Conservation (phyloP, 345 rosid genomes). For the Populus pruinosa region DNA sequence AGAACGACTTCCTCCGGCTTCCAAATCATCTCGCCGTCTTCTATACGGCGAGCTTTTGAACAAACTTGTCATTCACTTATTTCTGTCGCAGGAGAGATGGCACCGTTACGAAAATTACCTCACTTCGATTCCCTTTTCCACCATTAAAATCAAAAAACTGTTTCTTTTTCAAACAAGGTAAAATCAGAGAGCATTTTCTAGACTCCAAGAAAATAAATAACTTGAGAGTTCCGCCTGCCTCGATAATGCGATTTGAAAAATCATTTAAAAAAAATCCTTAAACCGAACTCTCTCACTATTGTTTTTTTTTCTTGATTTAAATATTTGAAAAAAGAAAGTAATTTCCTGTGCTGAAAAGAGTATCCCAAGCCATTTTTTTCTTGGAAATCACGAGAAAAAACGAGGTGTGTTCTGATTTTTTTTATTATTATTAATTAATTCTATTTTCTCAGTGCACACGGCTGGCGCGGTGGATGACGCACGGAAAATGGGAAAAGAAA, state of each 20-base stretch:
- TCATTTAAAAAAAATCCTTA: neutral
- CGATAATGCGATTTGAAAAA: neutral
- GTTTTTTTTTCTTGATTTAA: too few relatives aligned
- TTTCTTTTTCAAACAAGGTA: neutral
- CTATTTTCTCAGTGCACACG: too few relatives aligned
- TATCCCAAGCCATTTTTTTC: neutral
- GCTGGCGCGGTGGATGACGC: too few relatives aligned
- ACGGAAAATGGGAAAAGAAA: too few relatives aligned
- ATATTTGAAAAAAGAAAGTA: too few relatives aligned
- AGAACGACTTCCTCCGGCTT: conserved; percentile 9
- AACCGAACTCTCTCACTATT: too few relatives aligned
- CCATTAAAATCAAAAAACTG: neutral
- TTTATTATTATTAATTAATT: too few relatives aligned
- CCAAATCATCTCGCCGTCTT: conserved; percentile 16
- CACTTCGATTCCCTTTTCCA: neutral
- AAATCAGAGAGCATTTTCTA: too few relatives aligned
- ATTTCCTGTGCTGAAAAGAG: neutral
- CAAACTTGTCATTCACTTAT: neutral
- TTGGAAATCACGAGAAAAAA: too few relatives aligned
- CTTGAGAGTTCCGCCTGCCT: neutral
- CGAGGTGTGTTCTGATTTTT: too few relatives aligned
- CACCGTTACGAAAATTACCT: conserved; percentile 12
- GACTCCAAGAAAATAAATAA: too few relatives aligned
- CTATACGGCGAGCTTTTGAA: conserved; percentile 20
- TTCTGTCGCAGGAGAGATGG: conserved; percentile 39